Evolutionary conservation across 2,329 filamentous ascomycete species (phyloP).

Genomic region (Fusarium abutilonis): DNA sequence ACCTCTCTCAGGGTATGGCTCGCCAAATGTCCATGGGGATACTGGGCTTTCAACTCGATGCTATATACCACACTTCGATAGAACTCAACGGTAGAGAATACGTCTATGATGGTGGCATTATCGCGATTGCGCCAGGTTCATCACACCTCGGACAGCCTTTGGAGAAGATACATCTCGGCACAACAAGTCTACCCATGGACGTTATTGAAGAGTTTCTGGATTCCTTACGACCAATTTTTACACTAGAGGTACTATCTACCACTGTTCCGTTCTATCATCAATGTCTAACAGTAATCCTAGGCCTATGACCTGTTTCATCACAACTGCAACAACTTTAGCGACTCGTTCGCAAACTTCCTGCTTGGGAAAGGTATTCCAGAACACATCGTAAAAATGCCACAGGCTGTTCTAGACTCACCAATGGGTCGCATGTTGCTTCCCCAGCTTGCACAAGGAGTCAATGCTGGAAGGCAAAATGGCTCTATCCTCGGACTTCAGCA

Average conservation of each 20-base stretch:
- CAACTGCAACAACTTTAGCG: constrained; percentile 98
- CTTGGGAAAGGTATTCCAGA: constrained; percentile 88
- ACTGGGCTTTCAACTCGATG: constrained; percentile 76
- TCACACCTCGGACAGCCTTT: constrained; percentile 90
- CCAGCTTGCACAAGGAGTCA: constrained; percentile 66
- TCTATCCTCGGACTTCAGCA: constrained; percentile 64
- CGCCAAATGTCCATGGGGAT: constrained; percentile 64
- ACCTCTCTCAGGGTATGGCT: constrained; percentile 73
- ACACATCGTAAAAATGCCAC: constrained; percentile 85
- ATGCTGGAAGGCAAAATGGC: constrained; percentile 59
- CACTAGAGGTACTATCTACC: constrained; percentile 67
- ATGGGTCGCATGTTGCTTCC: constrained; percentile 89
- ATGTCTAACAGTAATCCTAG: constrained; percentile 51
- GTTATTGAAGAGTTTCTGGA: constrained; percentile 88
- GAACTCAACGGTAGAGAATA: constrained; percentile 88
- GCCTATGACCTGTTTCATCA: constrained; percentile 90
- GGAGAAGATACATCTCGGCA: constrained; percentile 78
- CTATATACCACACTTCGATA: constrained; percentile 94
- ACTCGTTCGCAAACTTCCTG: constrained; percentile 90
- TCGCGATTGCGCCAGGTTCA: constrained; percentile 79
- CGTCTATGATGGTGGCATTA: constrained; percentile 87
- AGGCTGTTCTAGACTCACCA: constrained; percentile 84
- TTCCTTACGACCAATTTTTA: constrained; percentile 84
- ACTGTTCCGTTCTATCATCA: neutral
- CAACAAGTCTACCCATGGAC: constrained; percentile 80